Evolutionary conservation across 2,329 filamentous ascomycete genomes (phyloP), one percentile per base, ranked within the genome.

Genomic region (Ophiostoma quercus): DNA sequence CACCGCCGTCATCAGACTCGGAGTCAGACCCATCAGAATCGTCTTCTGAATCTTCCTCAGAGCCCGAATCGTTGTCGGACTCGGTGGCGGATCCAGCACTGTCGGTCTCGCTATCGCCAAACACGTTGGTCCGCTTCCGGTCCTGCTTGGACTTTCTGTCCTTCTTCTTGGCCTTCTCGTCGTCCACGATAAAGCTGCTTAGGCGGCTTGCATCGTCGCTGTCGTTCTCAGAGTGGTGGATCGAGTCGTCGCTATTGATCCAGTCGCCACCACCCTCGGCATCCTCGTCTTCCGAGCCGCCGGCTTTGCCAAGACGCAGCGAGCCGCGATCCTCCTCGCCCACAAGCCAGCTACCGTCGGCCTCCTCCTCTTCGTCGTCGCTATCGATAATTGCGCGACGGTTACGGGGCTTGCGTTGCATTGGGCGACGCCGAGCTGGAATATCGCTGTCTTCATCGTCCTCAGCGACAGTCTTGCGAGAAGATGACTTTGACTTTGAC

Each of bases 221-320:
- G 11, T 86, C 84, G 11, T 83, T 82, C 34, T 85, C 87, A 8
- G 84, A 85, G 2, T 85, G 84, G 54, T 82, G 79, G 14, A 80
- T 78, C 0, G 89, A 91, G 75, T 95, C 91, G 39, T 91, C 87
- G 0, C 89, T 88, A 51, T 85, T 85, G 67, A 97, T 83, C 77
- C 87, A 92, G 70, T 96, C 91, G 29, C 92, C 94, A 3, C 90
- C 92, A 1, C 92, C 92, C 77, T 96, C 94, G 2, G 90, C 92
- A 76, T 97, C 87, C 66, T 72, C 71, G 9, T 72, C 71, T 37
- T 70, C 67, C 11, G 87, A 86, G 3, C 91, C 92, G n/a, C 92
- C 92, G 63, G 91, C 90, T 76, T 89, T 90, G 66, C 91, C 92
- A 19, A 94, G 82, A n/a, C 82, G 82, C 3, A 88, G 76, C 0